Evolutionary conservation across 495 filamentous ascomycete genomes (phyloP), one percentile per base, ranked within the genome.

Genomic region (Neurospora terricola): DNA sequence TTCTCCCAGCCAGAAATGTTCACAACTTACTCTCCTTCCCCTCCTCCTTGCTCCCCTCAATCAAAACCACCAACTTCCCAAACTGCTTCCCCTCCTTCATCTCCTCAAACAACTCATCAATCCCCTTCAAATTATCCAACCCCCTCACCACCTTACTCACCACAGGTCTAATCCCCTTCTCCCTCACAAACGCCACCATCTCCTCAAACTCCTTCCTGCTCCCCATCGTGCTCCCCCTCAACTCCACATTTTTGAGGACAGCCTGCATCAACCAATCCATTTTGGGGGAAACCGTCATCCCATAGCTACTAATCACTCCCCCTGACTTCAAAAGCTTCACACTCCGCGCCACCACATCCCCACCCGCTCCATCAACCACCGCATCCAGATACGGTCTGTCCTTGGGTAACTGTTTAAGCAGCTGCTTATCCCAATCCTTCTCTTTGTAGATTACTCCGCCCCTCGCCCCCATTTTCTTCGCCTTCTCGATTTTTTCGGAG

Each of bases 341-440:
- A 38, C 83, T 84, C 77, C 86, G 88, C 21, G 84, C 82, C 36
- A 91, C 83, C n/a, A 93, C 81, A 78, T 93, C 90, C 37, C 92
- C 92, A 21, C 92, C 92, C 0, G 92, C 91, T 16, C 92, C 91
- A 80, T 95, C 92, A 69, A 95, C 84, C 30, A 94, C 87, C 18
- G 87, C 85, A 81, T 94, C 92, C 48, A 95, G 82, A 72, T 78
- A 87, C 70, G 86, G 86, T 73, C 86, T 84, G 71, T 88, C 87
- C 38, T 75, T 68, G 0, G 92, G 91, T 68, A 94, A 81, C 80
- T 84, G 76, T 9, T 76, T 77, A 59, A 83, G 78, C 71, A 95
- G 78, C 80, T 90, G 85, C 84, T 87, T 91, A 42, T 93, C 90
- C 92, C 92, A 95, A 0, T 81, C 86, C 2, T 81, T 81, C 21